These are phyloP conservation scores for Starmera amethionina DNA, from an alignment of 805 yeast species.

Conservation along the genomic window DNA sequence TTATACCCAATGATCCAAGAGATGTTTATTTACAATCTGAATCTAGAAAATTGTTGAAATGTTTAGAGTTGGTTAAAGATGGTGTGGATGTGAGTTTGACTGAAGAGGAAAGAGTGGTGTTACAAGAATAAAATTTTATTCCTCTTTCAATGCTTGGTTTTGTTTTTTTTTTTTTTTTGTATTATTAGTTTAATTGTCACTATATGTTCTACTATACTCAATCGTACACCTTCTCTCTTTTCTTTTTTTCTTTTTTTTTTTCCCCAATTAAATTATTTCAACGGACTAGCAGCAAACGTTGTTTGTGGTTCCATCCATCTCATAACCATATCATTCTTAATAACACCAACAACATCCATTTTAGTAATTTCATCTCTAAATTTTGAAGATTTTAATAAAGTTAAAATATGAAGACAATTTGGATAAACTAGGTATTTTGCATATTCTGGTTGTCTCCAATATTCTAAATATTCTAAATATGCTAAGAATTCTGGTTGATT, in stretches of 20 bases:
- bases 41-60: constrained; percentile 22
- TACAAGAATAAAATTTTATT: too few species aligned
- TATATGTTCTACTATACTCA: too few species aligned
- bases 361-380: constrained; percentile 47
- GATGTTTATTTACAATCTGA: constrained; percentile 32
- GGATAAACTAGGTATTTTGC: constrained; percentile 72
- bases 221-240: constrained; percentile 1
- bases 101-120: constrained; percentile 9
- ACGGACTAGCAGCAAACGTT: constrained; percentile 18
- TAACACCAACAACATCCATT: constrained; percentile 44
- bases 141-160: neutral
- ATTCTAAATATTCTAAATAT: constrained; percentile 72
- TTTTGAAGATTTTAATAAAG: constrained; percentile 32
- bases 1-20: constrained; percentile 21
- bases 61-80: constrained; percentile 13
- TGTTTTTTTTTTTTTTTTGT: neutral
- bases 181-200: too few species aligned
- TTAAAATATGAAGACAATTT: constrained; percentile 73
- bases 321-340: constrained; percentile 70
- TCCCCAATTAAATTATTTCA: constrained; percentile 2
- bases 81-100: constrained; percentile 12
- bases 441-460: constrained; percentile 73
- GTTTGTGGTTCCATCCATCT: constrained; percentile 37
- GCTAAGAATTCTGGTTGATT: constrained; percentile 63
- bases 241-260: neutral